Evolutionary conservation across 129 eudicot genomes (phyloP).

Genomic region (Daucus carota): DH1_v3.0 NC_030382.2:34822501-34823000

Average conservation of each 20-base stretch:
- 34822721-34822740: constrained; percentile 84
- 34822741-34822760: constrained; percentile 94
- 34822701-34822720: constrained; percentile 86
- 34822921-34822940: constrained; percentile 9
- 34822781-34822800: constrained; percentile 83
- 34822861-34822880: constrained; percentile 90
- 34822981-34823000: neutral
- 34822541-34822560: constrained; percentile 16
- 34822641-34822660: constrained; percentile 36
- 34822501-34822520: constrained; percentile 16
- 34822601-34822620: constrained; percentile 19
- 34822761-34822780: constrained; percentile 88
- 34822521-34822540: constrained; percentile 41
- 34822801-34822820: constrained; percentile 88
- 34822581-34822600: constrained; percentile 38
- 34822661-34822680: constrained; percentile 48
- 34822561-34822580: constrained; percentile 15
- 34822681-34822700: constrained; percentile 44
- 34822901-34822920: constrained; percentile 76
- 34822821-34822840: constrained; percentile 85
- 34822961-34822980: neutral
- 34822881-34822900: constrained; percentile 78
- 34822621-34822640: constrained; percentile 47
- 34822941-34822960: neutral
- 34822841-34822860: constrained; percentile 88